Conservation (phyloP, 139 green algal genomes). For the Tetraselmis chui region DNA sequence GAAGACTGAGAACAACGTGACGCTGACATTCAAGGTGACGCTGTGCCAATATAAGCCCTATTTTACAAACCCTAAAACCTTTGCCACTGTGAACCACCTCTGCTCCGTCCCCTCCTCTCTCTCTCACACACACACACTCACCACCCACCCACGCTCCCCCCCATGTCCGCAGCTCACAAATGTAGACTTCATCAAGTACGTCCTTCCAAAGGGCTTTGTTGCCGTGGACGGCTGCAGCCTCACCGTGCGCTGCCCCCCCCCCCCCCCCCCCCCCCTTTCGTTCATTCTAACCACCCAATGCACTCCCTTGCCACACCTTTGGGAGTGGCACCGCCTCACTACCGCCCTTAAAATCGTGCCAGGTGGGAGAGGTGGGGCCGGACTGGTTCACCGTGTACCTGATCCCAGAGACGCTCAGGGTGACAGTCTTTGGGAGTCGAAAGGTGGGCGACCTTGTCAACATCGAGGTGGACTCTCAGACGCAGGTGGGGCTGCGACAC, state of each 20-base stretch:
- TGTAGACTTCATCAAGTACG: constrained; percentile 79
- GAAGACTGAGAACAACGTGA: constrained; percentile 65
- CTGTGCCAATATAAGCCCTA: too few relatives aligned
- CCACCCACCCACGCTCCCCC: too few relatives aligned
- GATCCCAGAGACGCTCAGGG: constrained; percentile 86
- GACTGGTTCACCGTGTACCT: constrained; percentile 83
- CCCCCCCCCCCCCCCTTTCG: too few relatives aligned
- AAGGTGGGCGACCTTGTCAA: constrained; percentile 67
- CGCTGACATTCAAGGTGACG: constrained; percentile 56
- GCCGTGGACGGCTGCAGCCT: constrained; percentile 87
- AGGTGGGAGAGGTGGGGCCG: constrained; percentile 40
- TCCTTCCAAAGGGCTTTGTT: constrained; percentile 92
- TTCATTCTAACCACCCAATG: background rate
- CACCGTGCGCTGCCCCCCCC: constrained; percentile 44
- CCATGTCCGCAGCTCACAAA: constrained; percentile 28
- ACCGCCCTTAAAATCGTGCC: background rate
- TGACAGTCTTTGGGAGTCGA: constrained; percentile 68
- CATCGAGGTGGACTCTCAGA: constrained; percentile 87
- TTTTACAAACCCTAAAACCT: too few relatives aligned
- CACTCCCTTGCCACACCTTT: background rate
- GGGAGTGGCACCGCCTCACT: background rate
- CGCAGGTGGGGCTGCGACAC: constrained; percentile 60
- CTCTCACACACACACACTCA: too few relatives aligned
- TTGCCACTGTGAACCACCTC: background rate
- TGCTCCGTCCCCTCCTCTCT: too few relatives aligned